Percentiles rank a stretch among this genome's conserved stretches.
phyloP scores from a whole-genome alignment of 1,284 basidiomycete species.

The Austroboletus novae-zelandiae region DNA sequence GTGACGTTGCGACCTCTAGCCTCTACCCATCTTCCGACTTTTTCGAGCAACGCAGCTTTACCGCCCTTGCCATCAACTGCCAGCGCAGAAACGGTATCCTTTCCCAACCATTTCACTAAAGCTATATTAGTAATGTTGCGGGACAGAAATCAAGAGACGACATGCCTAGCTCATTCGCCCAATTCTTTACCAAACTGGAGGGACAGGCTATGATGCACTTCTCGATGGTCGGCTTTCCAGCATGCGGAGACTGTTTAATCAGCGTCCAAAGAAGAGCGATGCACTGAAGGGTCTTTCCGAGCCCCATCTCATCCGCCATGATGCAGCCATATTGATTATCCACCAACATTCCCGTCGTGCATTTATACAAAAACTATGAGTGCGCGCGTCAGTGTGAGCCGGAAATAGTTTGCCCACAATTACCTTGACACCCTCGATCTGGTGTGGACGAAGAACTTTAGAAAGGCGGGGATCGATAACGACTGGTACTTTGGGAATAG shows the following conservation, averaged over 20 bases:
- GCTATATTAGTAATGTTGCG: slow-evolving; percentile 1
- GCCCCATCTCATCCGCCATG: slow-evolving; percentile 99
- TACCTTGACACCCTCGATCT: slow-evolving; percentile 97
- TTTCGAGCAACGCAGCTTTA: slow-evolving; percentile 76
- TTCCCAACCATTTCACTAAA: slow-evolving; percentile 90
- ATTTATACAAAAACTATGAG: slow-evolving; percentile 87
- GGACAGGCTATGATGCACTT: slow-evolving; percentile 99
- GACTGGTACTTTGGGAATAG: slow-evolving; percentile 84
- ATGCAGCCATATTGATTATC: slow-evolving; percentile 96
- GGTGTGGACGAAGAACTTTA: slow-evolving; percentile 94
- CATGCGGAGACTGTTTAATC: slow-evolving; percentile 92
- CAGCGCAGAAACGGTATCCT: slow-evolving; percentile 75
- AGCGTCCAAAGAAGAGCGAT: slow-evolving; percentile 96
- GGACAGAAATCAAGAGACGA: not conserved
- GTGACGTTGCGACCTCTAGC: slow-evolving; percentile 85
- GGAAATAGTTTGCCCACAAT: slow-evolving; percentile 16
- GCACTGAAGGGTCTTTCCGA: slow-evolving; percentile 95
- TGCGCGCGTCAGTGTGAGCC: slow-evolving; percentile 13
- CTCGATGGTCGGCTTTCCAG: slow-evolving; percentile 87
- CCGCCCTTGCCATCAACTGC: slow-evolving; percentile 90
- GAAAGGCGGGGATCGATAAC: slow-evolving; percentile 90
- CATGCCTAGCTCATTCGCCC: slow-evolving; percentile 94
- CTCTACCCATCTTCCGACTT: slow-evolving; percentile 84
- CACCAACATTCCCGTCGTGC: slow-evolving; percentile 90
- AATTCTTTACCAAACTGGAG: slow-evolving; percentile 95